phyloP scores from a whole-genome alignment of 345 rosid genomes.

The Physaria fendleri region DNA sequence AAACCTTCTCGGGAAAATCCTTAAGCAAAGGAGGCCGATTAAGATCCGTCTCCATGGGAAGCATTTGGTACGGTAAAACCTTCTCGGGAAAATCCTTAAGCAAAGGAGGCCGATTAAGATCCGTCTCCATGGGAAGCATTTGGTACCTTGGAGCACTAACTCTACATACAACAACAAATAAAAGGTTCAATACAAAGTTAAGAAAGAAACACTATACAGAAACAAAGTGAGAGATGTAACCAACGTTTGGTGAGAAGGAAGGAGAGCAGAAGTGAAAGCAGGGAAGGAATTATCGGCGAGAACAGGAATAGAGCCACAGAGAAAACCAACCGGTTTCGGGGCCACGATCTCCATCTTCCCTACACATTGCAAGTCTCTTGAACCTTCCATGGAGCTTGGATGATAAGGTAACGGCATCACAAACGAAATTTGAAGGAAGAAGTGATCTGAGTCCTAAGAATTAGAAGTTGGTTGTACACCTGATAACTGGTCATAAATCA shows the following conservation, averaged over 20 bases:
- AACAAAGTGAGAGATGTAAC: not conserved
- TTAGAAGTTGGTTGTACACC: too few relatives aligned
- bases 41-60: conserved; percentile 85
- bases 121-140: conserved; percentile 77
- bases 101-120: conserved; percentile 76
- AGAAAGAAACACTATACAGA: not conserved
- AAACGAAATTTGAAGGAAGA: too few relatives aligned
- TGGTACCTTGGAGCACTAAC: conserved; percentile 76
- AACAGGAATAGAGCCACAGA: conserved; percentile 90
- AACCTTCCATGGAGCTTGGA: conserved; percentile 36
- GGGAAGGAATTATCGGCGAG: conserved; percentile 69
- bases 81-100: conserved; percentile 53
- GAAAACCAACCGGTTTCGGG: conserved; percentile 81
- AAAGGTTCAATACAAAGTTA: not conserved
- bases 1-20: conserved; percentile 56
- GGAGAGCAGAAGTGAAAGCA: conserved; percentile 57
- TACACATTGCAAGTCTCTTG: conserved; percentile 66
- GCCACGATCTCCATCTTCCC: conserved; percentile 71
- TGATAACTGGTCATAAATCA: too few relatives aligned
- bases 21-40: conserved; percentile 65
- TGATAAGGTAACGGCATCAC: conserved; percentile 8
- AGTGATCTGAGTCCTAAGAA: too few relatives aligned
- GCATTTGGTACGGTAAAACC: conserved; percentile 62
- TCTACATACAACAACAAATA: conserved; percentile 33
- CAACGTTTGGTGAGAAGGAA: conserved; percentile 67